Base-by-base conservation (phyloP, 225 moss, liverwort and hornwort species). In the Pseudoscleropodium purum region DNA sequence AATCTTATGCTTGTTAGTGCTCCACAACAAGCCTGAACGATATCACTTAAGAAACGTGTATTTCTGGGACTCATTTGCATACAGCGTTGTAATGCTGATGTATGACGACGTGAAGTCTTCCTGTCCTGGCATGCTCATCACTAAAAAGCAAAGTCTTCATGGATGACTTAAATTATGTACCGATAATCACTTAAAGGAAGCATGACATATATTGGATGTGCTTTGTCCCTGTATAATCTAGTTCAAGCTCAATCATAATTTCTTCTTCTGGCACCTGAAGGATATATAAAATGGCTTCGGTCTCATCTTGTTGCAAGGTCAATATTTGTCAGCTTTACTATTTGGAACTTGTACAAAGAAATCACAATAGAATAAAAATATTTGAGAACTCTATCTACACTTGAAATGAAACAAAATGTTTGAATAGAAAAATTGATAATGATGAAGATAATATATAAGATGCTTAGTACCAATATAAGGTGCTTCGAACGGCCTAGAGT, bases 121-220 rank as follows among this genome's bases (percentile, higher is more conserved):
- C 72, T 68, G 39, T 86, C 34, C 59, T 70, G 49, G 56, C 82
- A 61, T 67, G 29, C 27, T 66, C 65, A 88, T 88, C 54, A 75
- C 33, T 61, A 23, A 69, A 61, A 89, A 83, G 62, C 69, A 87
- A n/a, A 66, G 59, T 66, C 75, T 61, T 75, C 81, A 73, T 82
- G 59, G 47, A 82, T 87, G 57, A 72, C 63, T 82, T 26, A 33
- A 67, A 62, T 62, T 41, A 84, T 27, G 43, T 70, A 90, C 82
- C 39, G 18, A 82, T 21, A 57, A 79, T 85, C 83, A 91, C 93
- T 93, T 86, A 93, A 92, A 88, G 91, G 93, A 88, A 93, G 93
- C 93, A 93, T 93, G 80, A 93, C 93, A 88, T 86, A 93, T 47
- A 91, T 91, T 75, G 93, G 93, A 93, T 81, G n/a, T 52, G 80